Evolutionary conservation across 495 filamentous ascomycete species (phyloP), one percentile per base, ranked within the genome.

Genomic region (Tetracladium setigerum): DNA sequence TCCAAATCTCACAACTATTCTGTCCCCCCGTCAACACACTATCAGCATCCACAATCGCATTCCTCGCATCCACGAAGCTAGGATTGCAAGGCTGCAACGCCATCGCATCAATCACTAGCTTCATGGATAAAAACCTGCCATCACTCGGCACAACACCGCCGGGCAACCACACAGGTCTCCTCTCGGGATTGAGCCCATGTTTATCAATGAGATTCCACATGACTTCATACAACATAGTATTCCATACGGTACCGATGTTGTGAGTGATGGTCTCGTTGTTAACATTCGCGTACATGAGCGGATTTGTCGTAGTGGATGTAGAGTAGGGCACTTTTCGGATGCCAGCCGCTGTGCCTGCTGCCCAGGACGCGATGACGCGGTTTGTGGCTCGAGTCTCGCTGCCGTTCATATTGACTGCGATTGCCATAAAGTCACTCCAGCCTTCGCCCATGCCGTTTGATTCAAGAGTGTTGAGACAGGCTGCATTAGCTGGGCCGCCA

Each of bases 371-470:
- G 46, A 73, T 58, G 34, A 57, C 50, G 54, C 73, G 76, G 56
- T 68, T 54, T 1, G 61, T 76, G 12, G 53, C 35, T 19, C 70
- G 70, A 0, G 66, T 76, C 46, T 76, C 72, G 19, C 15, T 27
- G 14, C 65, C 19, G 63, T 74, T 69, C 45, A 75, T 58, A 35
- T 72, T 67, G 55, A 76, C 69, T 14, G 71, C 70, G 0, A 68
- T 72, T 6, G 68, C 69, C 57, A 68, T 68, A 61, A 73, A 76
- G 54, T 78, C 74, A 27, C 69, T 62, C 74, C 74, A 77, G 36
- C 74, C 74, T 47, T 77, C 74, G 34, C 74, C 72, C 73, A 77
- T 73, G 40, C 74, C 72, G 19, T 70, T 67, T 2, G 67, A 58
- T 52, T 78, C 72, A 10, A 61, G 50, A 3, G 56, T 55, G 37